A percentile compares a stretch with the other conserved stretches of the same genome.
Conservation (phyloP, 768 basidiomycete genomes). For the Russula olivacea region DNA sequence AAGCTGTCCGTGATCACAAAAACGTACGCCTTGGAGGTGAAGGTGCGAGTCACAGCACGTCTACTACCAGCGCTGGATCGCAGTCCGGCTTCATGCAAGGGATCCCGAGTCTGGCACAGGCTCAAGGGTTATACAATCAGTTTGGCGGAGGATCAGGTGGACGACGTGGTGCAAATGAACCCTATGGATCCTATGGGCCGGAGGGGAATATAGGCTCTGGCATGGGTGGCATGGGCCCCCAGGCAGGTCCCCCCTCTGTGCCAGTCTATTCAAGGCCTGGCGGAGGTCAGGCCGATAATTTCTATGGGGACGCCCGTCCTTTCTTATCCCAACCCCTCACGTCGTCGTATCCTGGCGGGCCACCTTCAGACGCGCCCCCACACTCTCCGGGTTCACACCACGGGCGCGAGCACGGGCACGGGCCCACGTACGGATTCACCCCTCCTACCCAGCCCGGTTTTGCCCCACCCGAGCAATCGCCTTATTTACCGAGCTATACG, state of each 20-base stretch:
- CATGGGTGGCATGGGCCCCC: neutral
- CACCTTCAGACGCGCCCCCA: neutral
- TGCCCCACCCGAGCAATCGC: neutral
- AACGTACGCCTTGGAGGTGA: constrained; percentile 58
- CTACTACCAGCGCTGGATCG: constrained; percentile 43
- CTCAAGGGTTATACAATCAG: constrained; percentile 32
- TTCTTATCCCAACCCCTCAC: constrained; percentile 2
- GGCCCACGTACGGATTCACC: neutral
- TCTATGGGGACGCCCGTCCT: constrained; percentile 10
- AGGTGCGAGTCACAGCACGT: constrained; percentile 45
- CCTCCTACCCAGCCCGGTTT: constrained; percentile 4
- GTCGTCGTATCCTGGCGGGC: constrained; percentile 6
- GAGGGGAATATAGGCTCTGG: neutral
- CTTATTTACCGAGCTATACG: constrained; percentile 3
- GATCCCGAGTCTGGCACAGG: constrained; percentile 45
- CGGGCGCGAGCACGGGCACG: neutral
- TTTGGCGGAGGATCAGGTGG: constrained; percentile 31
- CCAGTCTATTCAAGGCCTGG: neutral
- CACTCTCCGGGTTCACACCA: neutral
- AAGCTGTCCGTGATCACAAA: constrained; percentile 63
- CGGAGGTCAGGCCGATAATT: neutral
- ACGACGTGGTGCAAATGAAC: constrained; percentile 7
- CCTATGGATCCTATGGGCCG: neutral
- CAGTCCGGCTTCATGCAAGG: constrained; percentile 41
- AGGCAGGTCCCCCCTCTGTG: neutral